Evolutionary conservation across 164 flowering plant genomes (phyloP), one percentile per base, ranked within the genome.

Genomic region (Magnolia kwangsiensis): DNA sequence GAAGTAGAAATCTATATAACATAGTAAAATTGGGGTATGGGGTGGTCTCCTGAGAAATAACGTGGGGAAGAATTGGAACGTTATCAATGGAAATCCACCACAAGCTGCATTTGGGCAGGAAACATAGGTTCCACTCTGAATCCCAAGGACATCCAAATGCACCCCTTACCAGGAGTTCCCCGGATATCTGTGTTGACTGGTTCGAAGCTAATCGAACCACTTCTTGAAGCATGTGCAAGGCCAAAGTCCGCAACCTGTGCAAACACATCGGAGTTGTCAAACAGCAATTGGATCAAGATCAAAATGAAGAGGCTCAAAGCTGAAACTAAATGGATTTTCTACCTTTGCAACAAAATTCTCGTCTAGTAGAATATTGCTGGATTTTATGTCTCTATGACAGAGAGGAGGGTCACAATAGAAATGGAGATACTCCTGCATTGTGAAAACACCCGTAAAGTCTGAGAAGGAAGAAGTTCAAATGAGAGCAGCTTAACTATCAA

Each of bases 351-450:
- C 92, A 76, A 90, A 90, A 75, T 89, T 88, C 79, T 88, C 97
- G 80, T 92, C 98, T 59, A 96, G 84, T 81, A 96, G 81, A 79
- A 94, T 96, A 78, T 96, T 96, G 91, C 99, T 94, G 58, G 99
- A 92, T 80, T 96, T 94, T 45, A 94, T 90, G 85, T 96, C 99
- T 84, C 99, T 82, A 86, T 94, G 99, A 79, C 98, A 96, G 69
- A 94, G 87, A 78, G 99, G 98, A 69, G 98, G 99, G 81, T 96
- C 90, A 80, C 99, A 96, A 78, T 94, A 96, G 81, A 87, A 93
- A 84, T 96, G 99, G 75, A 96, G 96, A 79, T 96, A 96, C 78
- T 96, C 99, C 99, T 96, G 91, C 85, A 87, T 7, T 7, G 67
- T 67, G 27, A 64, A 67, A 78, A 74, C 69, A 73, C 27, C 67